Evolutionary conservation across 2,329 filamentous ascomycete genomes (phyloP), one percentile per base, ranked within the genome.

Genomic region (Venturia effusa): DNA sequence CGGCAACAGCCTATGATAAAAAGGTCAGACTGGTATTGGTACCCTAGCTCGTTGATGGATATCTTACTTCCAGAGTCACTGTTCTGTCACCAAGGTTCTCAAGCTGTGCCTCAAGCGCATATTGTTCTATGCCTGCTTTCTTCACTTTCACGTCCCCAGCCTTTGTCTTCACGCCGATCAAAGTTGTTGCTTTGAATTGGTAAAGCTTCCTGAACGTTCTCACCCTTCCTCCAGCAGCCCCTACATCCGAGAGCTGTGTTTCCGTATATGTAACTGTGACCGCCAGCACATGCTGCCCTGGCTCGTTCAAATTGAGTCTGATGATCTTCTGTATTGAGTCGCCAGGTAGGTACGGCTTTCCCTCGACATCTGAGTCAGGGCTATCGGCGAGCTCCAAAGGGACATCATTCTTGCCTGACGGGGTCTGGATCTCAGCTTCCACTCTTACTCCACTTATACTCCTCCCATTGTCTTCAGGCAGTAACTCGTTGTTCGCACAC

Each of bases 231-330:
- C 76, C 75, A 41, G 74, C 73, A 0, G 72, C 71, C 34, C 64
- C 64, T 37, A 71, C 74, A 62, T 73, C 74, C 39, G 70, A 67
- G 69, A 88, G 79, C n/a, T 83, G 83, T 0, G 89, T 92, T 76
- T 97, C 93, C 63, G 92, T 95, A 76, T 97, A 97, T 68, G 88
- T 93, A 66, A 97, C 89, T 63, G 91, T 97, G 66, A 97, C 92
- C 7, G 90, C 91, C 8, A 99, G 81, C 15, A 97, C 90, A 75
- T 99, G 92, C 69, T 90, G 92, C 0, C 94, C 94, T 73, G 97
- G 92, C 72, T 97, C 93, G 70, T 92, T 94, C 41, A 99, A 81
- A 70, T 96, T 90, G 72, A 96, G 95, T 43, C 84, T 83, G 10
- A 97, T 83, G 30, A 96, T 88, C 66, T 84, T 87, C 74, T 97